These are phyloP conservation scores for Aspergillus sojae DNA, from an alignment of 2,329 filamentous ascomycete species.

Conservation along the genomic window DNA sequence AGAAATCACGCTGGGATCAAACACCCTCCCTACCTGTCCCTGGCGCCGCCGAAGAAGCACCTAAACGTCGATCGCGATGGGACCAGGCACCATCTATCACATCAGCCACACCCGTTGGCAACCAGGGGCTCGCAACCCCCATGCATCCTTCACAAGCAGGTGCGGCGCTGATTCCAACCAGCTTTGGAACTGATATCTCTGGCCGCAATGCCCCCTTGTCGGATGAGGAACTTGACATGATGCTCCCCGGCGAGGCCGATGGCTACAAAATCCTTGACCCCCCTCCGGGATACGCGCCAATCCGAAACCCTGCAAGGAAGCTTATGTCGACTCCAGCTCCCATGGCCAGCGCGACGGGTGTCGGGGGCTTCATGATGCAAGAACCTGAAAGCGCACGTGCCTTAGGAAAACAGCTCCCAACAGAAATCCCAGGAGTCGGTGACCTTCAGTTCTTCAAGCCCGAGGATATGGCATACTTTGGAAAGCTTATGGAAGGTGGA, in stretches of 20 bases:
- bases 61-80: conserved; percentile 84
- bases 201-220: conserved; percentile 79
- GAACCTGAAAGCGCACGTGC: conserved; percentile 82
- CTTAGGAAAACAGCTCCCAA: conserved; percentile 87
- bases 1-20: conserved; percentile 87
- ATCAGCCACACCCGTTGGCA: conserved; percentile 72
- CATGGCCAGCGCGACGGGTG: conserved; percentile 58
- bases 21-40: conserved; percentile 62
- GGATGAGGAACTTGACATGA: conserved; percentile 89
- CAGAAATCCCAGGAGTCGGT: conserved; percentile 92
- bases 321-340: conserved; percentile 72
- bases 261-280: conserved; percentile 92
- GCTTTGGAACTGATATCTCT: conserved; percentile 80
- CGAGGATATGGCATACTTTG: conserved; percentile 98
- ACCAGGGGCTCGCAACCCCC: conserved; percentile 74
- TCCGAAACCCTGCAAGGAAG: conserved; percentile 75
- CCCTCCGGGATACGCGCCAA: conserved; percentile 87
- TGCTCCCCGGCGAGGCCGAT: conserved; percentile 73
- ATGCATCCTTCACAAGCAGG: conserved; percentile 70
- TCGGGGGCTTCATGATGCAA: conserved; percentile 93
- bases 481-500: conserved; percentile 90
- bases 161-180: conserved; percentile 54
- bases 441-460: conserved; percentile 98
- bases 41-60: conserved; percentile 55
- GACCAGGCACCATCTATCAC: conserved; percentile 75